A percentile compares a stretch with the other conserved stretches of the same genome.
phyloP scores from a whole-genome alignment of 1,139 yeast species.

The Hanseniaspora uvarum region DNA sequence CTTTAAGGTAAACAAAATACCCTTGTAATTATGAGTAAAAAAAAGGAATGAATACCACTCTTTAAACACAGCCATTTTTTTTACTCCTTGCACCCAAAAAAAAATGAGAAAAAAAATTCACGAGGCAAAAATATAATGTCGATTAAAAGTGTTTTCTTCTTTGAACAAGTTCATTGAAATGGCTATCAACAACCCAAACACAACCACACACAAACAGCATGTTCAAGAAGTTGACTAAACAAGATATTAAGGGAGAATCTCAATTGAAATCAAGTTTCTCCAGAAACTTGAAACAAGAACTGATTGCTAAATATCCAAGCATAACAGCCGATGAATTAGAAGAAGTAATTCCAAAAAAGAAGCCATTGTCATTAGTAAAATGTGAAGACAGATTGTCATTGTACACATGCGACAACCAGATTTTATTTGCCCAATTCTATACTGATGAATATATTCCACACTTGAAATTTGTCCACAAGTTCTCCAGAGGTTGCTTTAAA shows the following conservation, averaged over 20 bases:
- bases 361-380: slow-evolving; percentile 71
- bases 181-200: neutral
- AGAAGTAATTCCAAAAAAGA: slow-evolving; percentile 77
- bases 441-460: slow-evolving; percentile 69
- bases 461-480: slow-evolving; percentile 67
- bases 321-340: slow-evolving; percentile 65
- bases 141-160: neutral
- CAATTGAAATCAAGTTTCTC: slow-evolving; percentile 89
- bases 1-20: no score
- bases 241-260: slow-evolving; percentile 80
- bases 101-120: no score
- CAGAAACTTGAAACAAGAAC: slow-evolving; percentile 64
- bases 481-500: slow-evolving; percentile 65
- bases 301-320: slow-evolving; percentile 60
- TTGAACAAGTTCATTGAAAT: neutral
- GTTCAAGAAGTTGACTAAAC: slow-evolving; percentile 65
- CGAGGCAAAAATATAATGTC: no score
- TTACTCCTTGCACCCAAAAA: neutral
- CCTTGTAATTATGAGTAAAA: no score
- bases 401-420: slow-evolving; percentile 63
- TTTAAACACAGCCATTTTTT: no score
- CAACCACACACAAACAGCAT: neutral
- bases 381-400: slow-evolving; percentile 83
- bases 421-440: slow-evolving; percentile 71
- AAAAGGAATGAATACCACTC: no score